A percentile compares a stretch with the other conserved stretches of the same genome.
Conservation (phyloP, 2,329 filamentous ascomycete genomes). For the Dothidotthia symphoricarpi region DNA sequence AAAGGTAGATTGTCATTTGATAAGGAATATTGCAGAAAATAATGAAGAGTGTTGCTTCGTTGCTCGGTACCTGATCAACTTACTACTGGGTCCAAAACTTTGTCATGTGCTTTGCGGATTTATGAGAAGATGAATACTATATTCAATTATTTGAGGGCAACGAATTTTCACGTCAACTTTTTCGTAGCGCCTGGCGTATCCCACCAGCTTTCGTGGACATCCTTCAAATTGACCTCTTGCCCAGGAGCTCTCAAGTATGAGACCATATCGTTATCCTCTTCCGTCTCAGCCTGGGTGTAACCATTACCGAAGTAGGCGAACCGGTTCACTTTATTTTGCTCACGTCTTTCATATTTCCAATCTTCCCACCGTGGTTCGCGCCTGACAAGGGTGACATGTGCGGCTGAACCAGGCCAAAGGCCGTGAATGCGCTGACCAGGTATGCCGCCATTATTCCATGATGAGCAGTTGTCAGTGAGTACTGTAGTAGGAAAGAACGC, state of each 20-base stretch:
- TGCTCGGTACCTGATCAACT: too few species aligned
- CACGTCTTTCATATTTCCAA: slow-evolving; percentile 52
- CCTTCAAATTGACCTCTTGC: slow-evolving; percentile 58
- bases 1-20: too few species aligned
- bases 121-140: too few species aligned
- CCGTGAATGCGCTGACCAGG: slow-evolving; percentile 65
- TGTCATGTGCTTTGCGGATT: too few species aligned
- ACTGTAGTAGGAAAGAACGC: slow-evolving; percentile 52
- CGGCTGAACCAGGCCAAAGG: slow-evolving; percentile 67
- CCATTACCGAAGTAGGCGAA: slow-evolving; percentile 69
- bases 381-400: slow-evolving; percentile 60
- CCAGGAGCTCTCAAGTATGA: slow-evolving; percentile 58
- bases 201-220: slow-evolving; percentile 68
- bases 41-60: too few species aligned
- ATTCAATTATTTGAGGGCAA: too few species aligned
- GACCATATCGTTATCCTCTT: slow-evolving; percentile 59
- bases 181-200: slow-evolving; percentile 28
- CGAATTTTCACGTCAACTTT: slow-evolving; percentile 8
- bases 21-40: too few species aligned
- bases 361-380: slow-evolving; percentile 60
- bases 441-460: slow-evolving; percentile 66
- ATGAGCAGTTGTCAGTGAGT: slow-evolving; percentile 62
- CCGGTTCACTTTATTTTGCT: slow-evolving; percentile 47
- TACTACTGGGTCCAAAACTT: too few species aligned
- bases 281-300: slow-evolving; percentile 59